A percentile compares a stretch with the other conserved stretches of the same genome.
These are phyloP conservation scores for Eimeria brunetti DNA, from an alignment of 169 alveolate genomes.

Conservation along the genomic window DNA sequence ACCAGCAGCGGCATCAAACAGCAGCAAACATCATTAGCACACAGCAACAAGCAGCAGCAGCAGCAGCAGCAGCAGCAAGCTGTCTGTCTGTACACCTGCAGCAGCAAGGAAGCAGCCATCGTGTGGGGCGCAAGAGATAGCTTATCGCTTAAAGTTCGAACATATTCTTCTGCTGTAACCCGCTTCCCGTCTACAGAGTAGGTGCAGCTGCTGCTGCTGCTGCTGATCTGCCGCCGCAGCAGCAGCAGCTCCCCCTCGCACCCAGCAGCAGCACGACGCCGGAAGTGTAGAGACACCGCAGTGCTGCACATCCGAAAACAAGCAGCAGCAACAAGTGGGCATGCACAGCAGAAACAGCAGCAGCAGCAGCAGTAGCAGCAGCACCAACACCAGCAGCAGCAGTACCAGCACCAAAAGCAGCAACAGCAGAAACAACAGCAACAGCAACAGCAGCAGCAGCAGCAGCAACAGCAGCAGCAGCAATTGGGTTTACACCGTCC, in stretches of 20 bases:
- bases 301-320: conserved; percentile 14
- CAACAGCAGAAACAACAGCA: neutral
- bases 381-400: neutral
- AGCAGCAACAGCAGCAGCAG: neutral
- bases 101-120: conserved; percentile 53
- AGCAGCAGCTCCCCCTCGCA: conserved; percentile 28
- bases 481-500: neutral
- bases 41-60: too few species aligned
- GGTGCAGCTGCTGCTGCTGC: conserved; percentile 59
- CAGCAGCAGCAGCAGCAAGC: too few species aligned
- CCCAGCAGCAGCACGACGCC: conserved; percentile 19
- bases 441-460: conserved; percentile 53
- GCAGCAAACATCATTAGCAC: neutral
- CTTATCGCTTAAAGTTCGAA: neutral
- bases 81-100: conserved; percentile 4
- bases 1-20: too few species aligned
- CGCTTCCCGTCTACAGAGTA: conserved; percentile 19
- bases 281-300: conserved; percentile 57
- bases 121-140: conserved; percentile 53
- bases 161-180: conserved; percentile 40
- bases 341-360: conserved; percentile 8
- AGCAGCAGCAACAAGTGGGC: neutral
- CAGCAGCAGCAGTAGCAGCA: conserved; percentile 22
- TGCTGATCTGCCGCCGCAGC: conserved; percentile 53
- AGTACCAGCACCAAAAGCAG: neutral